A percentile compares a stretch with the other conserved stretches of the same genome.
These are phyloP conservation scores for Boletus huronensis DNA, from an alignment of 768 basidiomycete species.

Conservation along the genomic window DNA sequence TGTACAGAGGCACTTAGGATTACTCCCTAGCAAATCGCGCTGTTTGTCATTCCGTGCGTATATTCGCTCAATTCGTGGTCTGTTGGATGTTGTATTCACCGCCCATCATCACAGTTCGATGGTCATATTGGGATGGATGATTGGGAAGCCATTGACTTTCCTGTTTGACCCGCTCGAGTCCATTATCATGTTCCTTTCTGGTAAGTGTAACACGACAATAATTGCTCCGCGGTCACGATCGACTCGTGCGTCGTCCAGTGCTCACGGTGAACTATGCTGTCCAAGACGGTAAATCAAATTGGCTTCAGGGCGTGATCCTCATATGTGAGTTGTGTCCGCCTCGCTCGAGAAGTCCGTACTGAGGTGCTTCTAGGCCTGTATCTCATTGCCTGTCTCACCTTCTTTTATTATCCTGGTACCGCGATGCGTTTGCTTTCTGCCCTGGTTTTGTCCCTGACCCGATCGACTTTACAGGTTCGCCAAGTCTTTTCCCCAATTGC, in stretches of 20 bases:
- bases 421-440: background rate
- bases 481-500: background rate
- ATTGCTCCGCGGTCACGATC: background rate
- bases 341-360: no score
- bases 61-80: background rate
- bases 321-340: no score
- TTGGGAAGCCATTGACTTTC: background rate
- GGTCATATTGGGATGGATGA: background rate
- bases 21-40: background rate
- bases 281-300: no score
- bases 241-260: background rate
- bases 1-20: background rate
- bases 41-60: no score
- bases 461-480: background rate
- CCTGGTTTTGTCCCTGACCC: background rate
- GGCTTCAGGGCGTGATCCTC: no score
- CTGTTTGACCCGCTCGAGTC: background rate
- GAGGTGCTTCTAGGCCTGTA: background rate
- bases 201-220: no score
- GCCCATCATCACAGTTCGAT: background rate
- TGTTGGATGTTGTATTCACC: background rate
- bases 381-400: background rate
- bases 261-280: no score
- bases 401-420: background rate
- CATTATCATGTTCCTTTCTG: background rate